Evolutionary conservation across 345 rosid species (phyloP).

Genomic region (Bruguiera gymnorhiza): DNA sequence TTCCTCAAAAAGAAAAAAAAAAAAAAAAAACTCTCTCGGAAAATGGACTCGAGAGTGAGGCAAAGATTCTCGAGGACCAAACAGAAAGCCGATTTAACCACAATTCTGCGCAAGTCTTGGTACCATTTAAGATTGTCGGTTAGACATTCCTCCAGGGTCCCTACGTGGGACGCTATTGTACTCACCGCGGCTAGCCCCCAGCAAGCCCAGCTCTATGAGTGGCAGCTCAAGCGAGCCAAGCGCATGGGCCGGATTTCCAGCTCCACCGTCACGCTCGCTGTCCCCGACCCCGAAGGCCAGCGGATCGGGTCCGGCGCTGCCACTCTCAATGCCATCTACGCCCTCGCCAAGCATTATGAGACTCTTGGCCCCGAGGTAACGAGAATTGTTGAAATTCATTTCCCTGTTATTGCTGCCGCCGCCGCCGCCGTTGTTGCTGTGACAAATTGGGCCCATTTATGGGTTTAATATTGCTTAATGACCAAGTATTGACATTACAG

Average conservation of each 20-base stretch:
- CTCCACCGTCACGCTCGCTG: conserved; percentile 79
- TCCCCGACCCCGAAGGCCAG: conserved; percentile 84
- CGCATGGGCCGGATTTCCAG: conserved; percentile 75
- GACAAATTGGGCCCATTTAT: too few relatives aligned
- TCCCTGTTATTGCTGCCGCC: not conserved
- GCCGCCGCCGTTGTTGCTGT: too few relatives aligned
- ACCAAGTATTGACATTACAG: too few relatives aligned
- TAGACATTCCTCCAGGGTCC: conserved; percentile 80
- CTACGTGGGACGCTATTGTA: conserved; percentile 94
- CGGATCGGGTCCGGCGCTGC: conserved; percentile 99
- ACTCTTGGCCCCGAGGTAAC: conserved; percentile 37
- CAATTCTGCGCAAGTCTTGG: conserved; percentile 82
- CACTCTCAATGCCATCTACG: conserved; percentile 78
- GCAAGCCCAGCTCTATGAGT: conserved; percentile 82
- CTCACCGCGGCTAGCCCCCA: conserved; percentile 98
- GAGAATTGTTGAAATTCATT: not conserved
- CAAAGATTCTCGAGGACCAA: conserved; percentile 28
- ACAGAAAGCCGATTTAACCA: conserved; percentile 54
- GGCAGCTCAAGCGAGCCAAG: conserved; percentile 88
- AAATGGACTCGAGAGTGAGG: conserved; percentile 18
- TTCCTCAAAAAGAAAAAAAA: too few relatives aligned
- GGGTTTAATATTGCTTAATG: too few relatives aligned
- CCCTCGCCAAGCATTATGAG: conserved; percentile 58
- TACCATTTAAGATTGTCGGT: conserved; percentile 86
- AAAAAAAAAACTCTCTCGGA: not conserved